Evolutionary conservation across 805 yeast species (phyloP), one percentile per base, ranked within the genome.

Genomic region (Candida peoriensis): DNA sequence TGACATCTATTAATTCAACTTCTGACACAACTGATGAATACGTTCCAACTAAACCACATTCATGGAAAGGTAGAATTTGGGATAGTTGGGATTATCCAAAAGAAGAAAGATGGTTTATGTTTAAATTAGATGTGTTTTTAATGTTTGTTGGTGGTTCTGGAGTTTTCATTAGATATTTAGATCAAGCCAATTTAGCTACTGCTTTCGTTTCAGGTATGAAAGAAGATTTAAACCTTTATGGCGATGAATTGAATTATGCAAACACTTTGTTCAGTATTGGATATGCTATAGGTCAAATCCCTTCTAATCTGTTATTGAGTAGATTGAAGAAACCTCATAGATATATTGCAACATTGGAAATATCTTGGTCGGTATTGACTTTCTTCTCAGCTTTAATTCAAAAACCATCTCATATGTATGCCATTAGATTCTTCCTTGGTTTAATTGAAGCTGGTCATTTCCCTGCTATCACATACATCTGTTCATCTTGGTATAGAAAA

Each of bases 311-410:
- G 45, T 46, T 73, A 8, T 54, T 77, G 26, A 63, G 67, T 23
- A 63, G 69, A 9, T 46, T 63, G 17, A 72, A 76, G 10, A 28
- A 28, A 15, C 57, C 72, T 42, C 68, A 66, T 43, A 67, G 63
- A 37, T 38, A 28, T n/a, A 31, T 38, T 22, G 75, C 75, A 3
- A 37, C 53, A 6, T 50, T 67, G 36, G 83, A 77, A 40, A 45
- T 76, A 20, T 47, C 63, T 20, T 78, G 83, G 84, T 67, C 77
- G 0, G 50, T 74, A 6, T 61, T 74, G 36, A 76, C 81, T 4
- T 55, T 78, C 11, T 59, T 60, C n/a, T 54, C 63, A n/a, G 70
- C 60, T 41, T 59, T 50, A 34, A 68, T 60, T 33, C 60, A 56
- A 11, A 61, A 52, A 20, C 70, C 64, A 2, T 43, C 51, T 2